Evolutionary conservation across 202 grass and related monocot genomes (phyloP).

Genomic region (Zizania palustris): DNA sequence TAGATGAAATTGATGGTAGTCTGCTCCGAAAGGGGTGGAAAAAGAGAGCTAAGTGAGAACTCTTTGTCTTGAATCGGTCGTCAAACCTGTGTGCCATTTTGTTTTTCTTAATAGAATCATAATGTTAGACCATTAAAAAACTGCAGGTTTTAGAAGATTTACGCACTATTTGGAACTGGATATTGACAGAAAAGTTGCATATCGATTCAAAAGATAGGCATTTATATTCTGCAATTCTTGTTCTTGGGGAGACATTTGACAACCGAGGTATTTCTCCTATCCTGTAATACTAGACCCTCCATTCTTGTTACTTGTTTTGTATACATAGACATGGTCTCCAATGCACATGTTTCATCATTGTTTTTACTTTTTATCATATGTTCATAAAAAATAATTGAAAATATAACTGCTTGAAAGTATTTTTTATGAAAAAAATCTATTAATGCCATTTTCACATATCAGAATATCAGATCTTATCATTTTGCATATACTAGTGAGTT

Average conservation of each 20-base stretch:
- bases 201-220: constrained; percentile 70
- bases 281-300: constrained; percentile 5
- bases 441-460: not conserved
- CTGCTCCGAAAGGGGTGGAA: not conserved
- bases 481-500: not conserved
- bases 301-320: not conserved
- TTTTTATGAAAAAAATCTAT: not conserved
- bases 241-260: constrained; percentile 94
- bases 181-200: constrained; percentile 87
- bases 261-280: constrained; percentile 73
- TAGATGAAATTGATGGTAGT: not conserved
- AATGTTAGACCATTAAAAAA: not conserved
- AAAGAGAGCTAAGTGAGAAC: not conserved
- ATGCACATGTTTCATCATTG: not conserved
- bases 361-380: not conserved
- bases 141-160: constrained; percentile 89
- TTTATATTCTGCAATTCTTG: constrained; percentile 82
- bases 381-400: not conserved
- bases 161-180: constrained; percentile 85
- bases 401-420: not conserved
- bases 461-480: not conserved
- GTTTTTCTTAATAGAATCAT: constrained; percentile 8
- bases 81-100: not conserved
- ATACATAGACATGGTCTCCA: not conserved
- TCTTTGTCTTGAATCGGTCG: constrained; percentile 1